A percentile compares a stretch with the other conserved stretches of the same genome.
Evolutionary conservation across 2,329 filamentous ascomycete genomes (phyloP).

Genomic region (Monosporascus sp.): DNA sequence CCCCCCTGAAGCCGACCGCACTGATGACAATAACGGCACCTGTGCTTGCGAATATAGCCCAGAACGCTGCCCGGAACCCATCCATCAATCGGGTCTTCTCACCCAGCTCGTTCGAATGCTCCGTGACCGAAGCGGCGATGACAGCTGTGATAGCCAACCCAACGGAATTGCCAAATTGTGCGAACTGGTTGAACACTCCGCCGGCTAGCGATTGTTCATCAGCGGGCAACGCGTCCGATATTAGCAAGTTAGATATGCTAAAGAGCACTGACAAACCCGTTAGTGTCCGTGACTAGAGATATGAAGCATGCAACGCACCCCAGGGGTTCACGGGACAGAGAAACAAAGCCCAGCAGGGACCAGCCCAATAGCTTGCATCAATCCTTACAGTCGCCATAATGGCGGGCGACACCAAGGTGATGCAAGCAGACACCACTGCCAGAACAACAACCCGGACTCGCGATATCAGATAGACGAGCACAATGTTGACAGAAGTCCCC

Average conservation of each 20-base stretch:
- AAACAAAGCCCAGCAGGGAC: slow-evolving; percentile 37
- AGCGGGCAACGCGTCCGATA: slow-evolving; percentile 48
- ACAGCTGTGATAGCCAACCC: slow-evolving; percentile 47
- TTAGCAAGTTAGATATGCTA: slow-evolving; percentile 49
- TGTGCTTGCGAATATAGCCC: slow-evolving; percentile 44
- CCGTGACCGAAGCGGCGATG: slow-evolving; percentile 40
- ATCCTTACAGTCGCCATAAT: slow-evolving; percentile 49
- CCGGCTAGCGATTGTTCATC: slow-evolving; percentile 53
- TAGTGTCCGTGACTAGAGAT: neutral
- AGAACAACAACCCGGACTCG: slow-evolving; percentile 33
- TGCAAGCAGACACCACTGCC: slow-evolving; percentile 32
- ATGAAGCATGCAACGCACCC: slow-evolving; percentile 18
- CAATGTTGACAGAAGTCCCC: slow-evolving; percentile 36
- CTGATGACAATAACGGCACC: slow-evolving; percentile 33
- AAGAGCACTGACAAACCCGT: slow-evolving; percentile 38
- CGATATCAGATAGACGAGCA: slow-evolving; percentile 36
- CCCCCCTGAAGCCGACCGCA: slow-evolving; percentile 37
- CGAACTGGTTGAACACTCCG: slow-evolving; percentile 54
- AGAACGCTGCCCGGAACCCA: slow-evolving; percentile 48
- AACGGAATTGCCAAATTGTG: slow-evolving; percentile 51
- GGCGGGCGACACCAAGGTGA: slow-evolving; percentile 43
- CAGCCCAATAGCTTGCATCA: slow-evolving; percentile 45
- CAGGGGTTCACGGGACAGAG: slow-evolving; percentile 40
- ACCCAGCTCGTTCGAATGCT: slow-evolving; percentile 24
- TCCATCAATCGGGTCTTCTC: slow-evolving; percentile 33